Percentiles rank a stretch among this genome's conserved stretches.
phyloP scores from a whole-genome alignment of 2,329 filamentous ascomycete genomes.

The Ascochyta viciae-villosae region DNA sequence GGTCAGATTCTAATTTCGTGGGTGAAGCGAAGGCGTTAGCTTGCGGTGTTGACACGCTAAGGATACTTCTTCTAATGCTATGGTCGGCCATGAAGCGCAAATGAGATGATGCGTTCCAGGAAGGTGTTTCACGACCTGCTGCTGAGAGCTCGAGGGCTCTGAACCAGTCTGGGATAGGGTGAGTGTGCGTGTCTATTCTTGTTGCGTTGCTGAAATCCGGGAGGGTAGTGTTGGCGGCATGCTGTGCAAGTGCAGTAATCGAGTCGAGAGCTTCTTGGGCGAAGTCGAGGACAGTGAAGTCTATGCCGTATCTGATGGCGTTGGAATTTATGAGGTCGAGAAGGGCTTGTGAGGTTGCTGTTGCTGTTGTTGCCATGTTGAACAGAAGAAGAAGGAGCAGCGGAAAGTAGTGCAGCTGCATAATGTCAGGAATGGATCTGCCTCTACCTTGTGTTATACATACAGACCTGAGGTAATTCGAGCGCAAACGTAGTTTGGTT shows the following conservation, averaged over 20 bases:
- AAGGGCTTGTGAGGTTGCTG: not conserved
- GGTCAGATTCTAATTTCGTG: constrained; percentile 11
- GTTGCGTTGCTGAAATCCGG: constrained; percentile 27
- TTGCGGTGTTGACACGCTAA: constrained; percentile 46
- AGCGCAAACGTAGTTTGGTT: not conserved
- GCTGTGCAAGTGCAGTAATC: constrained; percentile 32
- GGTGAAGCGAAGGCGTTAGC: constrained; percentile 40
- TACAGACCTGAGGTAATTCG: not conserved
- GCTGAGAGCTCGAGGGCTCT: constrained; percentile 40
- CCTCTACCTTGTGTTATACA: not conserved
- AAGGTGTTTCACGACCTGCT: constrained; percentile 44
- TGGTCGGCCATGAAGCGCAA: constrained; percentile 43
- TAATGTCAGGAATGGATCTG: not conserved
- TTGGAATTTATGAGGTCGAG: constrained; percentile 21
- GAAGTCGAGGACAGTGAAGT: constrained; percentile 42
- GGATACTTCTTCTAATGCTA: constrained; percentile 36
- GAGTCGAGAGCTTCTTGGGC: constrained; percentile 35
- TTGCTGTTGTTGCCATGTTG: constrained; percentile 10
- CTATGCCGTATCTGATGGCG: constrained; percentile 30
- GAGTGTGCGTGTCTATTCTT: constrained; percentile 47
- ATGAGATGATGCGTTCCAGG: constrained; percentile 39
- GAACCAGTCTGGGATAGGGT: constrained; percentile 47
- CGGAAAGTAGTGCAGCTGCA: not conserved
- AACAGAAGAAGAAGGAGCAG: not conserved
- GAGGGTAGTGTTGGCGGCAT: constrained; percentile 1